A percentile compares a stretch with the other conserved stretches of the same genome.
Conservation (phyloP, 768 basidiomycete genomes). For the Calocera cornea region DNA sequence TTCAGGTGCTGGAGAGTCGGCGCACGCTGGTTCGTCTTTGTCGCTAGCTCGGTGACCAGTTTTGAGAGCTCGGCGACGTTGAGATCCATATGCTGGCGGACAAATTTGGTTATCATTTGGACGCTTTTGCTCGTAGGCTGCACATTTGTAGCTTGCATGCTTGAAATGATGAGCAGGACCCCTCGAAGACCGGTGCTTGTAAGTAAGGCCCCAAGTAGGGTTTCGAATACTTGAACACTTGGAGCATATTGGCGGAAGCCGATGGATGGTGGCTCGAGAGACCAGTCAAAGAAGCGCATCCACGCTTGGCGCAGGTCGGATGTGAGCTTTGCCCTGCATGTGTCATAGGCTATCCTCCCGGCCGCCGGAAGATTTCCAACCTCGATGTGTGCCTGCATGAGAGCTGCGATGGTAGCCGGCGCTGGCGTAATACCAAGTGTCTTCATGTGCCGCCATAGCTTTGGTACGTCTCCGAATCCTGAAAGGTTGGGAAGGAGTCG, state of each 20-base stretch:
- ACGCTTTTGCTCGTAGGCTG: not conserved
- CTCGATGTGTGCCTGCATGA: constrained; percentile 44
- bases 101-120: not conserved
- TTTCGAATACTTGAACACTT: constrained; percentile 44
- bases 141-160: constrained; percentile 16
- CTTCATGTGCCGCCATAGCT: constrained; percentile 34
- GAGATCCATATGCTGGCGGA: not conserved
- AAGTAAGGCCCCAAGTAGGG: constrained; percentile 41
- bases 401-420: constrained; percentile 35
- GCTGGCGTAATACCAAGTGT: constrained; percentile 34
- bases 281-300: constrained; percentile 9
- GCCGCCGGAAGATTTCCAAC: constrained; percentile 37
- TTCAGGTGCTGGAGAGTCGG: not conserved
- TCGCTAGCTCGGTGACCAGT: not conserved
- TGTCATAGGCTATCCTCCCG: constrained; percentile 35
- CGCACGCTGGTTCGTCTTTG: not conserved
- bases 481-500: constrained; percentile 36
- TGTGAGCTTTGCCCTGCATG: constrained; percentile 27
- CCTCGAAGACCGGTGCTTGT: constrained; percentile 36
- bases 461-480: constrained; percentile 34
- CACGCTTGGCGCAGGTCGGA: constrained; percentile 22
- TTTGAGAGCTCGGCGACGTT: not conserved
- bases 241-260: constrained; percentile 12
- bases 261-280: not conserved
- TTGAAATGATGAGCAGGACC: constrained; percentile 34